Base-by-base conservation (phyloP, 345 rosid genomes). In the Linum tenue region DNA sequence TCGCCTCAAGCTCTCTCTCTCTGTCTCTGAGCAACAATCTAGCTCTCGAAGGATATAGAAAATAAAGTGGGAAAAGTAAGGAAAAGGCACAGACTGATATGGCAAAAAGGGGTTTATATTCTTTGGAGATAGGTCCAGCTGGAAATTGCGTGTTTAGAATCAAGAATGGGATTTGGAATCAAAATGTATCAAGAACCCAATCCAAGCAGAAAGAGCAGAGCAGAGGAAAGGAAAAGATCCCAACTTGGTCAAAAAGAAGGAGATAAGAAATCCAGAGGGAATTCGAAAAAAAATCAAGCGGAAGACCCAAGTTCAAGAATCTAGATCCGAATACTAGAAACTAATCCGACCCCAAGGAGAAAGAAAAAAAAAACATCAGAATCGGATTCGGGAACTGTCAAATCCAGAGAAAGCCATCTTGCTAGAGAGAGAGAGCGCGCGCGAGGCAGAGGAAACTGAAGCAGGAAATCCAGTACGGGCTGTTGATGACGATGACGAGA, bases 381-480 rank as follows among this genome's bases (percentile, higher is more conserved):
- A 82, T 79, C 85, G 66, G 85, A 82, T 82, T 7, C 85, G 59
- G 67, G 17, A 50, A 70, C 42, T 38, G 22, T 58, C 37, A 72
- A 77, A 64, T 67, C 64, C 37, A 44, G 72, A 76, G 43, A 64
- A 60, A 48, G 65, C 77, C 76, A 82, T 72, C 70, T 42, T 70
- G 55, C 70, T 8, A 22, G 14, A 15, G 9, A 17, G 14, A 67
- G 5, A 71, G 69, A 70, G 79, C 65, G 81, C 77, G 77, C 70
- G 75, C 70, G 82, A 72, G 71, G 74, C 51, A 31, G 2, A 4
- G 55, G 51, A 12, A 5, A 31, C 36, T 12, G 4, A 36, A 56
- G 67, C n/a, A 2, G 15, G 58, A 37, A 37, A 6, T 14, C 39
- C 37, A 60, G 9, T 5, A 12, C 6, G 43, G 39, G 41, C 7